Evolutionary conservation across 345 rosid genomes (phyloP), one percentile per base, ranked within the genome.

Genomic region (Nasturtium officinale): DNA sequence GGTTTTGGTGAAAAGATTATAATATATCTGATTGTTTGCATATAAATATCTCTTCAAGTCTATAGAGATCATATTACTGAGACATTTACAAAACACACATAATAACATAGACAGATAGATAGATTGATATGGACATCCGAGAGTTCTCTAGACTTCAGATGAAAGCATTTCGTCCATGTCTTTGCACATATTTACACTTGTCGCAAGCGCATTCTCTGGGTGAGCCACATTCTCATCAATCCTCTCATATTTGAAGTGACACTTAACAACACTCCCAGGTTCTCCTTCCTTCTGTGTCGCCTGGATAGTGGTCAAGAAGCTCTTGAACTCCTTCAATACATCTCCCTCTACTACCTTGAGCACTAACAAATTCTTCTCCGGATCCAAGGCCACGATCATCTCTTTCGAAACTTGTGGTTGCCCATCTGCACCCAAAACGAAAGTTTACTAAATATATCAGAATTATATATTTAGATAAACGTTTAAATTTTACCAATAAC

Each of bases 251-350:
- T 16, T 55, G 2, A 75, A 5, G 25, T 48, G 53, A 65, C 76
- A 75, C n/a, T 61, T 58, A 65, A 51, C 78, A 7, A 73, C 53
- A 50, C 70, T 29, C 28, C 81, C 78, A 29, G 17, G 57, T n/a
- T 28, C 74, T 20, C 25, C 7, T 10, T 48, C 65, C n/a, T 78
- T 73, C 10, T 70, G 69, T 12, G 72, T 68, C 12, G 29, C 63
- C 6, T 73, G 64, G 48, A 35, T 1, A 12, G 59, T 60, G 46
- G 33, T 0, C 4, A 46, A 9, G 43, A 79, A 69, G 61, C 46
- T 64, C 64, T 69, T 51, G 53, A 53, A 74, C 38, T 74, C 79
- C 50, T 74, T 42, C 72, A 30, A 9, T 7, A 69, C 0, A 65
- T 69, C 79, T 40, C 82, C 79, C 18, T 74, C 82, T n/a, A 69